Evolutionary conservation across 2,329 filamentous ascomycete species (phyloP), one percentile per base, ranked within the genome.

Genomic region (Fusarium lateritium): DNA sequence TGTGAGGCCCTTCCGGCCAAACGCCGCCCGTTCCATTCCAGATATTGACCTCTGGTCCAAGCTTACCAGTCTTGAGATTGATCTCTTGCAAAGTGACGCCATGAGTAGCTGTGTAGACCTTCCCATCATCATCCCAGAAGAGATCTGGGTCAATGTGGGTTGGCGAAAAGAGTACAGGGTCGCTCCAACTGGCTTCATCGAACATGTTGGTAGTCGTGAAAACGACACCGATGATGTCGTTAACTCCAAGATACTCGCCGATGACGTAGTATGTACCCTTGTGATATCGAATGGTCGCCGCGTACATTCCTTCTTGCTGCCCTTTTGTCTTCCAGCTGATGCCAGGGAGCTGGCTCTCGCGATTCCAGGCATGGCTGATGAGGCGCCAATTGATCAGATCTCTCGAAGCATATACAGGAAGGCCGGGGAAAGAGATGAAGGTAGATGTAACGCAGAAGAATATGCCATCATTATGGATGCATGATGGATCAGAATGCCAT

Each of bases 71-170:
- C 3, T 61, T 38, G 3, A 70, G 21, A 5, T 70, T n/a, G 9
- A 70, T 28, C 21, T 70, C 79, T 26, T 71, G 66, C 1, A 75
- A 58, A 1, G 69, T 64, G 10, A 77, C 73, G 2, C 82, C 13
- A 75, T 82, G 33, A 2, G 66, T 60, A 0, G 80, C 80, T 5
- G 87, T 82, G 58, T 88, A 89, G 0, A 82, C 78, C 58, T 81
- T 84, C 2, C 86, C 87, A 46, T 89, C 83, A 1, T 83, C 81
- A 50, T 89, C 84, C 84, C 86, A 89, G 69, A 87, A 86, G 0
- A 76, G 34, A 10, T 77, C 9, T 0, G 86, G 84, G 54, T 90
- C 88, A 53, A 77, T 76, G 8, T 70, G 67, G 0, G 52, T 65
- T 17, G 74, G 66, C 7, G 59, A 62, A 33, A 76, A 76, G 1